These are phyloP conservation scores for Kurtzmaniella quercitrusa DNA, from an alignment of 1,139 yeast species.

Conservation along the genomic window DNA sequence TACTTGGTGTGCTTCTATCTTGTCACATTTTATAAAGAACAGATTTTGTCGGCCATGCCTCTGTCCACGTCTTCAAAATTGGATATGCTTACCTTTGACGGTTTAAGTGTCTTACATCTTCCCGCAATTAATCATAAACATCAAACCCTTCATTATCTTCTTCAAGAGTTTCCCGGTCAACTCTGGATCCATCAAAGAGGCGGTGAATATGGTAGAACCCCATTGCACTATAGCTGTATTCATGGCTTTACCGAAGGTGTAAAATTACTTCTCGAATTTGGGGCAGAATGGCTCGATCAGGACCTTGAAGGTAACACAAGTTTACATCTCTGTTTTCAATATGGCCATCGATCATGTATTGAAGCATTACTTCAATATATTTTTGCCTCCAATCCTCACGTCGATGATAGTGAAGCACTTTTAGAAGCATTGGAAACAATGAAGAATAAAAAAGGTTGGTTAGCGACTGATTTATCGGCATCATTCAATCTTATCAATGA, in stretches of 20 bases:
- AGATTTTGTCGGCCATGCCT: conserved; percentile 10
- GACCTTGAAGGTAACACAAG: conserved; percentile 74
- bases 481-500: conserved; percentile 40
- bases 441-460: conserved; percentile 63
- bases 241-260: conserved; percentile 69
- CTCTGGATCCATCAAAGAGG: conserved; percentile 51
- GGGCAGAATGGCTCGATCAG: conserved; percentile 63
- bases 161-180: conserved; percentile 74
- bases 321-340: conserved; percentile 76
- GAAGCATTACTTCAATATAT: conserved; percentile 49
- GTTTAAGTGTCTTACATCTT: conserved; percentile 72
- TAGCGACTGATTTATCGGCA: conserved; percentile 57
- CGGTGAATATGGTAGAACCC: conserved; percentile 59
- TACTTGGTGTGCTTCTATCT: conserved; percentile 70
- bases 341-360: conserved; percentile 65
- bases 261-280: conserved; percentile 68
- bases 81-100: conserved; percentile 55
- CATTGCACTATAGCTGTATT: conserved; percentile 69
- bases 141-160: conserved; percentile 74
- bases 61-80: conserved; percentile 9
- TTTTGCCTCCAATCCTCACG: conserved; percentile 4
- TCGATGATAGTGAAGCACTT: conserved; percentile 5
- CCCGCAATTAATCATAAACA: conserved; percentile 63
- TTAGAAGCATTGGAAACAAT: conserved; percentile 16
- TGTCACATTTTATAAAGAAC: conserved; percentile 28